Base-by-base conservation (phyloP, 306 rosid genomes). In the Trichosanthes cucumerina region DNA sequence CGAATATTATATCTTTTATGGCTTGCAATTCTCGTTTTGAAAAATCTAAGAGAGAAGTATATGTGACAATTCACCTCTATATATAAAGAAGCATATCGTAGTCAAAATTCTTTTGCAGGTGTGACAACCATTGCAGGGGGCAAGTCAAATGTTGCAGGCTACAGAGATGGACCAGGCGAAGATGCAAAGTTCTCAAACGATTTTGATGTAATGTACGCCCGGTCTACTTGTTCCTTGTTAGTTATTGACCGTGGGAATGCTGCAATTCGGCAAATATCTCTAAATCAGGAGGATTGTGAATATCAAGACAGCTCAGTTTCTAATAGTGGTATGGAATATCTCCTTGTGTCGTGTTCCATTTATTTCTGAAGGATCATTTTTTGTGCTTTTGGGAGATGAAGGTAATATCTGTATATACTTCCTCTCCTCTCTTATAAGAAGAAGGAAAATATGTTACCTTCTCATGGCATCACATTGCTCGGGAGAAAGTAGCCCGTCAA, bases 41-140 rank as follows among this genome's bases (percentile, higher is more conserved):
- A 23, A 34, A 6, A 33, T 58, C 49, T 26, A 9, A 21, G 23
- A 43, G 79, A 70, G 46, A 63, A 75, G 33, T 39, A 47, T 16
- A 2, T 66, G 74, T 66, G 13, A 68, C 26, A 10, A 15, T 63
- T 43, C 56, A 46, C 18, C 58, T 76, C 65, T 50, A 60, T 76
- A 43, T 76, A 50, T 50, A 23, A 49, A 28, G 31, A 12, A 52
- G 46, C 54, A 79, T 73, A 14, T 84, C 47, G 47, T 69, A 56
- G 53, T 14, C 39, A 57, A 79, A 70, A 79, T 71, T 71, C 33
- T 54, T 63, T 69, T 82, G 78, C 81, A 95, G 98, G 97, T 58
- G 97, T 95, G 79, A 92, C 97, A 58, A 95, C 98, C 85, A 91
- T 95, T 56, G 98, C 98, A 14, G 98, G 98, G 58, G 98, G 98